phyloP scores from a whole-genome alignment of 345 rosid genomes.

The Erysimum cheiranthoides region DNA sequence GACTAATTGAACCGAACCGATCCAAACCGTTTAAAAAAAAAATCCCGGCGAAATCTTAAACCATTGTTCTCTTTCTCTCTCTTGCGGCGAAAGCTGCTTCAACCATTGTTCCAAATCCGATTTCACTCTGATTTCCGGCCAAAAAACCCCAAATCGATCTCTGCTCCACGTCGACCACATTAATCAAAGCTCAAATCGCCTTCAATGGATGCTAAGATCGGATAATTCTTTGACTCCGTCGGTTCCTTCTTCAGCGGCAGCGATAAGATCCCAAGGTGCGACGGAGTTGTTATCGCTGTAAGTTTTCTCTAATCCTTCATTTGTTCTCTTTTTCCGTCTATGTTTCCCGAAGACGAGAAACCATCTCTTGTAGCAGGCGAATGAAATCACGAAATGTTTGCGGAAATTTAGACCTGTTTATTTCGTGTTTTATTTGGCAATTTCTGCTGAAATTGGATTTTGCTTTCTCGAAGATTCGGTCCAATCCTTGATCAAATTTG shows the following conservation, averaged over 20 bases:
- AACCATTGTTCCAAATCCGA: no score
- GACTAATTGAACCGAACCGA: no score
- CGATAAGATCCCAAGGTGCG: constrained; percentile 89
- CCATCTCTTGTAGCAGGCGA: not conserved
- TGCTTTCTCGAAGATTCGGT: not conserved
- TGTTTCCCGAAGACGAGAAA: constrained; percentile 6
- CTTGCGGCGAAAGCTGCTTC: no score
- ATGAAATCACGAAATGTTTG: constrained; percentile 11
- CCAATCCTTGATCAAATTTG: not conserved
- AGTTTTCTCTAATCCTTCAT: constrained; percentile 29
- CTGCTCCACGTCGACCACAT: no score
- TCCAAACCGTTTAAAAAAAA: no score
- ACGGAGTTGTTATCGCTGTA: constrained; percentile 71
- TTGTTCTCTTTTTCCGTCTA: not conserved
- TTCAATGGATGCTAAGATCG: constrained; percentile 50
- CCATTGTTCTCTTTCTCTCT: no score
- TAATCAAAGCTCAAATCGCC: constrained; percentile 29
- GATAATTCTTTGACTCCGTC: constrained; percentile 55
- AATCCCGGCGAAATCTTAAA: no score
- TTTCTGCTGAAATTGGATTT: constrained; percentile 26
- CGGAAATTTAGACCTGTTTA: not conserved
- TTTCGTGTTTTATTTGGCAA: not conserved
- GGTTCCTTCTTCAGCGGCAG: constrained; percentile 69
- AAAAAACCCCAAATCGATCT: no score
- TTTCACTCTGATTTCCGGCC: no score